Conservation (phyloP, 345 rosid species). For the Litchi chinensis region DNA sequence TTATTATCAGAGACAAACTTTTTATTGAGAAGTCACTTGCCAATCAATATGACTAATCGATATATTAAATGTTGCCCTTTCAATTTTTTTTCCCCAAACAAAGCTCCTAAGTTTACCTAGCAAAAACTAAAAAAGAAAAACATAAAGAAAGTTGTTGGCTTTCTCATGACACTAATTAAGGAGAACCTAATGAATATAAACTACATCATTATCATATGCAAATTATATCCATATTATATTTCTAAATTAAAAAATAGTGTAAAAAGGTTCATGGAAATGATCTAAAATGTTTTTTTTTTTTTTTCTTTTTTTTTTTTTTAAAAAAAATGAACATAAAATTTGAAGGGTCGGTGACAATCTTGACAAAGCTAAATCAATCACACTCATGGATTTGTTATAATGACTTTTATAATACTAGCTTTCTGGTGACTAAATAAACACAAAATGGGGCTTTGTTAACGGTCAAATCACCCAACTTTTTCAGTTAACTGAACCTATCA, state of each 20-base stretch:
- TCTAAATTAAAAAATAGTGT: too few species aligned
- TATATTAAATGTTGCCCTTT: neutral
- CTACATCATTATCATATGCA: too few species aligned
- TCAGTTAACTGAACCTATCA: conserved; percentile 49
- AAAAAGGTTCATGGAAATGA: too few species aligned
- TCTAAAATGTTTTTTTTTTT: too few species aligned
- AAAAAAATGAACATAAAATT: too few species aligned
- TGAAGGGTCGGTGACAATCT: neutral
- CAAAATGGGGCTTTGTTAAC: neutral
- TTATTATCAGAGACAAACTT: neutral
- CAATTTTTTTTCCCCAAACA: too few species aligned
- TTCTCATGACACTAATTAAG: neutral
- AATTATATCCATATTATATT: too few species aligned
- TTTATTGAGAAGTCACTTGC: neutral
- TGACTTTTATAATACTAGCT: neutral
- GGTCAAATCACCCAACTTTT: conserved; percentile 60
- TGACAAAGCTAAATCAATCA: neutral
- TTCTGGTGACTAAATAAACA: neutral
- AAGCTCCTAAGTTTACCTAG: neutral
- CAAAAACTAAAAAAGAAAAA: neutral
- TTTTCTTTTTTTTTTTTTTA: too few species aligned
- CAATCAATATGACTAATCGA: neutral
- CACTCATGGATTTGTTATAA: neutral
- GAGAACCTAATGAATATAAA: too few species aligned
- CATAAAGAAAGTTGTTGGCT: neutral